Conservation (phyloP, 2,329 filamentous ascomycete species). For the Trichoderma citrinoviride region DNA sequence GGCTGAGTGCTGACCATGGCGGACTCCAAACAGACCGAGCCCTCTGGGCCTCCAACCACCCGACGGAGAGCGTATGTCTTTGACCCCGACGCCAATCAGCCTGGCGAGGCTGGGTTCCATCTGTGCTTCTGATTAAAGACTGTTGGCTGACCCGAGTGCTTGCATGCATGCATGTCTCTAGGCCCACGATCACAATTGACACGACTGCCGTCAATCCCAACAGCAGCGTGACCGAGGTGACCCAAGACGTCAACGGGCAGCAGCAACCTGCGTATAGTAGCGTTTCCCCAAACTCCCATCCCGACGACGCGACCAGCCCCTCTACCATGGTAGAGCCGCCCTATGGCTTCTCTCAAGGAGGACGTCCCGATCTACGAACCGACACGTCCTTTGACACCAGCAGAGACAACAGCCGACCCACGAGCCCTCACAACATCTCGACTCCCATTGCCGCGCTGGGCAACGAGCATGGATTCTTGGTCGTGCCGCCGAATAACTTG, state of each 20-base stretch:
- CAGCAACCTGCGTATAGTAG: constrained; percentile 22
- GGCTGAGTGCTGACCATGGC: constrained; percentile 28
- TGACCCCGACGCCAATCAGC: not conserved
- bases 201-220: constrained; percentile 43
- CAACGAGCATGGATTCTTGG: constrained; percentile 57
- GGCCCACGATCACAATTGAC: constrained; percentile 56
- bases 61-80: constrained; percentile 41
- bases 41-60: constrained; percentile 27
- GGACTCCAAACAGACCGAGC: constrained; percentile 26
- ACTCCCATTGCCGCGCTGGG: constrained; percentile 50
- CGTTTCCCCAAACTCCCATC: constrained; percentile 37
- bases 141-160: constrained; percentile 10
- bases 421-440: constrained; percentile 71
- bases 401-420: constrained; percentile 62
- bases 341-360: constrained; percentile 29
- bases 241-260: constrained; percentile 29
- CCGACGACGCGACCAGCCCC: constrained; percentile 43
- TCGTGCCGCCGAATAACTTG: constrained; percentile 57
- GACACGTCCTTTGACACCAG: constrained; percentile 61
- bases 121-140: not conserved
- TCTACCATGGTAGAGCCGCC: constrained; percentile 37
- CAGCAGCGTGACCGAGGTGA: constrained; percentile 31
- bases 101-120: constrained; percentile 13
- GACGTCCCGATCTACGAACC: constrained; percentile 46
- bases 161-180: constrained; percentile 32